Percentiles rank a stretch among this genome's conserved stretches.
phyloP scores from a whole-genome alignment of 2,329 filamentous ascomycete species.

The Xylariaceae sp. region DNA sequence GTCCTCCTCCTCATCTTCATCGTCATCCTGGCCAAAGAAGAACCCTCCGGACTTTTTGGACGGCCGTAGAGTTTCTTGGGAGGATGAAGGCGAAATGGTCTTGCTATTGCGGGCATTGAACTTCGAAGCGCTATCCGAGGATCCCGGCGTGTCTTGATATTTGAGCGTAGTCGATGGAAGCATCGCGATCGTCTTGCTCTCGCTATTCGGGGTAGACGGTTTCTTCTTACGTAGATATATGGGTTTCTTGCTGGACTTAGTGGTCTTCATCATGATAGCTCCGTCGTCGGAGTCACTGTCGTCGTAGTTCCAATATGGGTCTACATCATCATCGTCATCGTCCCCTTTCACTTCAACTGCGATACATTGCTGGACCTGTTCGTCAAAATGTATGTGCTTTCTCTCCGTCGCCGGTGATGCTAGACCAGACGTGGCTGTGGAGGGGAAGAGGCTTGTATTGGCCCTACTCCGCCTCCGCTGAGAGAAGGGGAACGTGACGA shows the following conservation, averaged over 20 bases:
- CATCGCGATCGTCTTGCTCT: slow-evolving; percentile 83
- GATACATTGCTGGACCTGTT: slow-evolving; percentile 93
- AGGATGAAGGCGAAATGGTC: slow-evolving; percentile 65
- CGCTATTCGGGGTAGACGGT: slow-evolving; percentile 43
- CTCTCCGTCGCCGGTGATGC: slow-evolving; percentile 59
- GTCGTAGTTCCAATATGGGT: slow-evolving; percentile 35
- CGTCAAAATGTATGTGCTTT: slow-evolving; percentile 93
- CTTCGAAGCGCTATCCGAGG: slow-evolving; percentile 55
- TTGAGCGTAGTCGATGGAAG: slow-evolving; percentile 84
- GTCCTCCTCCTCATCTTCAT: slow-evolving; percentile 49
- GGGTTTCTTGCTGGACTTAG: slow-evolving; percentile 51
- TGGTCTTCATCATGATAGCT: slow-evolving; percentile 74
- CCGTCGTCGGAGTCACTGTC: slow-evolving; percentile 71
- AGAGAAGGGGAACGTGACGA: slow-evolving; percentile 59
- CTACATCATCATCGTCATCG: slow-evolving; percentile 62
- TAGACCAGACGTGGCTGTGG: slow-evolving; percentile 65
- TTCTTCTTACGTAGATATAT: slow-evolving; percentile 42
- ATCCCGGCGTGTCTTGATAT: slow-evolving; percentile 71
- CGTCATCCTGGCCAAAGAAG: slow-evolving; percentile 56
- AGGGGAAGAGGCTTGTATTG: slow-evolving; percentile 60
- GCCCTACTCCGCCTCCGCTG: slow-evolving; percentile 57
- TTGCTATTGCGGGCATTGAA: slow-evolving; percentile 52
- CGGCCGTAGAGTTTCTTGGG: slow-evolving; percentile 75
- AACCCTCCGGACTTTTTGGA: slow-evolving; percentile 61
- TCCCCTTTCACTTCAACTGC: slow-evolving; percentile 82